phyloP scores from a whole-genome alignment of 208 protist species.

The Trypanosoma vivax region DNA sequence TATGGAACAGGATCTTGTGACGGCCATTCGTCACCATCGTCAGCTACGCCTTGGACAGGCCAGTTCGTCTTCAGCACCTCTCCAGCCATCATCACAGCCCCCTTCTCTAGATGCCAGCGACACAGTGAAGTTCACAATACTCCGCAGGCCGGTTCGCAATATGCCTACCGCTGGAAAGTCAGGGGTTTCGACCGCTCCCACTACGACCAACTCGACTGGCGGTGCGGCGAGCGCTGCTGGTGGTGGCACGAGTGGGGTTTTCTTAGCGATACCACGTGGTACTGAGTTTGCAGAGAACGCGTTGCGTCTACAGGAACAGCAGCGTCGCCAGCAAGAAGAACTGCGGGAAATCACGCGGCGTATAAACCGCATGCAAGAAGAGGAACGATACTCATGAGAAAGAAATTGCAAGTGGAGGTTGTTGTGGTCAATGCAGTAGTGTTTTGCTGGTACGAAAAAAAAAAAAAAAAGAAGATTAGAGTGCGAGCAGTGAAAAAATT shows the following conservation, averaged over 20 bases:
- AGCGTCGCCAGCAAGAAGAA: conserved; percentile 13
- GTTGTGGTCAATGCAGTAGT: no score
- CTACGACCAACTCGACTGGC: no score
- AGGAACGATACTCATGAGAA: not conserved
- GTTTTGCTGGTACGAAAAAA: no score
- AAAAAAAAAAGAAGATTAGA: no score
- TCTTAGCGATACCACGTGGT: conserved; percentile 5
- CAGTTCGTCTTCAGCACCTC: not conserved
- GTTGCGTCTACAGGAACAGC: conserved; percentile 5
- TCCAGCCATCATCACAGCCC: no score
- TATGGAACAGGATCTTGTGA: conserved; percentile 12
- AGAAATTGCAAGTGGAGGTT: no score
- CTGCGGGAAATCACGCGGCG: conserved; percentile 16
- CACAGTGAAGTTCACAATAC: conserved; percentile 9
- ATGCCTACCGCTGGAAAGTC: not conserved
- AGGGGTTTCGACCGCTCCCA: no score
- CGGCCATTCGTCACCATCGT: conserved; percentile 14
- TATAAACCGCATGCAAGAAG: conserved; percentile 18
- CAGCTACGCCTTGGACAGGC: conserved; percentile 5
- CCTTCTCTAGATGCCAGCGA: no score
- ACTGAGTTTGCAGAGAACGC: conserved; percentile 15
- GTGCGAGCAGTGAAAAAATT: no score
- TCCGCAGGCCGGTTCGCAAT: conserved; percentile 3
- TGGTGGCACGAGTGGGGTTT: not conserved
- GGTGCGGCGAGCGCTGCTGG: not conserved